These are phyloP conservation scores for Emiliania huxleyi DNA, from an alignment of 78 protist genomes.

Conservation along the genomic window DNA sequence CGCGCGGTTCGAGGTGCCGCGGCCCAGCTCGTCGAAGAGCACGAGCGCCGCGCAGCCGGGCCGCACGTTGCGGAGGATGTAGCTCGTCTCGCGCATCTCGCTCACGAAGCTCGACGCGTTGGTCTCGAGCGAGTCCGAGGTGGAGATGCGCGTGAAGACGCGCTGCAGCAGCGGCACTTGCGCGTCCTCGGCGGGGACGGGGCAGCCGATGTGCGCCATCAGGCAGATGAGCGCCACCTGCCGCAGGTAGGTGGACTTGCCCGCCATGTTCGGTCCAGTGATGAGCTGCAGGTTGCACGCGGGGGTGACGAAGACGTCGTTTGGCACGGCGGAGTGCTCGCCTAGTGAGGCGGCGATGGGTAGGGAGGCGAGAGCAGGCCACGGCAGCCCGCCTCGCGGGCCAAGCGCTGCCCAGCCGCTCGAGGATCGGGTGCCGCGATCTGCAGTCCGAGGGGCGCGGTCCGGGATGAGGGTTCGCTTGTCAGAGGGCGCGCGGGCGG, in stretches of 20 bases:
- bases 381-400: no score
- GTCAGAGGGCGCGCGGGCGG: no score
- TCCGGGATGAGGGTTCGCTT: no score
- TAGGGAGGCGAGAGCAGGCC: no score
- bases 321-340: background rate
- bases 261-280: conserved; percentile 69
- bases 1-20: conserved; percentile 64
- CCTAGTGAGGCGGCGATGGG: no score
- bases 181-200: conserved; percentile 54
- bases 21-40: conserved; percentile 78
- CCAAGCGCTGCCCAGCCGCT: background rate
- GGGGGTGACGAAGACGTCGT: background rate
- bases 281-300: conserved; percentile 36
- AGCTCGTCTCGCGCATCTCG: conserved; percentile 61
- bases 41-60: conserved; percentile 15
- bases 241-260: conserved; percentile 53
- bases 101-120: conserved; percentile 48
- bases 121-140: conserved; percentile 40
- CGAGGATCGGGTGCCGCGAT: background rate
- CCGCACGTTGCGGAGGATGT: background rate
- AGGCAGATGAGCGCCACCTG: conserved; percentile 37
- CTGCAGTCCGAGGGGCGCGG: no score
- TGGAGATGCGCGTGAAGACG: conserved; percentile 45
- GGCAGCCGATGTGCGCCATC: conserved; percentile 62
- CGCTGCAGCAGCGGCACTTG: conserved; percentile 40